phyloP scores from a whole-genome alignment of 352 stramenopile genomes.

The Nothophytophthora sp. region DNA sequence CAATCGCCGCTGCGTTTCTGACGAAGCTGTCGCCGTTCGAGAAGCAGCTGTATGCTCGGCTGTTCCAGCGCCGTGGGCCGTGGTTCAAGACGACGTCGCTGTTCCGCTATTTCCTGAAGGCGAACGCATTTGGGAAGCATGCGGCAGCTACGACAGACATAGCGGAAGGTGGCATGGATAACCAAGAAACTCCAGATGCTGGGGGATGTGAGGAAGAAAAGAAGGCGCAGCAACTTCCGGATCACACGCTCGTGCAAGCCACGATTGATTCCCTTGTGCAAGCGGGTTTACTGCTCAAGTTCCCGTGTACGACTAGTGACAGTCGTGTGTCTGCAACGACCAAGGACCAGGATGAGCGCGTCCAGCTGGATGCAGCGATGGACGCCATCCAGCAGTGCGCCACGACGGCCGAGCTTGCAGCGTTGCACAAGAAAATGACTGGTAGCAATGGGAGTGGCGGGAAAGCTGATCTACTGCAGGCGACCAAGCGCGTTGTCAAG shows the following conservation, averaged over 20 bases:
- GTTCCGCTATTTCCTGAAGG: constrained; percentile 50
- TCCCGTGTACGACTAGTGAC: constrained; percentile 12
- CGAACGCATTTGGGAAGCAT: background rate
- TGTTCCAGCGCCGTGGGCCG: constrained; percentile 75
- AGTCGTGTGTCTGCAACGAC: background rate
- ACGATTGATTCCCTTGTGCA: constrained; percentile 45
- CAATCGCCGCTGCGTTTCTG: constrained; percentile 48
- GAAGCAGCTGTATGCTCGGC: constrained; percentile 73
- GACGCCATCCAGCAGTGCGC: constrained; percentile 62
- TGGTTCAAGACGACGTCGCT: constrained; percentile 77
- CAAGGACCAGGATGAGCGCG: constrained; percentile 7
- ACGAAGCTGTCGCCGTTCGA: constrained; percentile 41
- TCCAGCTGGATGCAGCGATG: constrained; percentile 30
- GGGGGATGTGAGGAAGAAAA: constrained; percentile 9
- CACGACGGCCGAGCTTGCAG: constrained; percentile 40
- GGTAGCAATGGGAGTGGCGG: constrained; percentile 39
- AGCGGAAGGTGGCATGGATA: no score
- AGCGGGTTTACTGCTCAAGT: constrained; percentile 33
- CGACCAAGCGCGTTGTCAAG: constrained; percentile 47
- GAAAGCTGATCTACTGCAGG: constrained; percentile 45
- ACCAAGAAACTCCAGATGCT: no score
- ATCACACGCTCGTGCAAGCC: constrained; percentile 38
- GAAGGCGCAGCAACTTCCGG: constrained; percentile 6
- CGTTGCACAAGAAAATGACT: constrained; percentile 58
- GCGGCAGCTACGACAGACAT: background rate